A percentile compares a stretch with the other conserved stretches of the same genome.
phyloP scores from a whole-genome alignment of 2,329 filamentous ascomycete species.

The Ophiostoma ulmi region DNA sequence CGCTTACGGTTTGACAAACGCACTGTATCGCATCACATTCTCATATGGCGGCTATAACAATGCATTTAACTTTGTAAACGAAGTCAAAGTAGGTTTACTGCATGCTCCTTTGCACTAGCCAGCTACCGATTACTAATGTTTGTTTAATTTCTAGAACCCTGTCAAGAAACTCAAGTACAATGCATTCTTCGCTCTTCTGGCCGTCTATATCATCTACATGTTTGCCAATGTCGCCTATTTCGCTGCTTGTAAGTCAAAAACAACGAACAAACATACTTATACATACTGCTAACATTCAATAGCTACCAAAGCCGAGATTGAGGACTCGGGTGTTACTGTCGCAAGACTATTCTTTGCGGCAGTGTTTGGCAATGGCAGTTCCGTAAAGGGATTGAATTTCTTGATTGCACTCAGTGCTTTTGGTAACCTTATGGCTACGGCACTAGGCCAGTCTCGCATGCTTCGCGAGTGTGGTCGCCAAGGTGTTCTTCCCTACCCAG shows the following conservation, averaged over 20 bases:
- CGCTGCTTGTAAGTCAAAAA: conserved; percentile 35
- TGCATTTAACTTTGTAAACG: conserved; percentile 57
- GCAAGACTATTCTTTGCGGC: conserved; percentile 54
- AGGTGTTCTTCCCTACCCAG: conserved; percentile 54
- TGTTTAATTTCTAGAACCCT: conserved; percentile 39
- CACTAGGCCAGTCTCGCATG: conserved; percentile 52
- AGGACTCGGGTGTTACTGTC: conserved; percentile 46
- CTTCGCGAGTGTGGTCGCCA: conserved; percentile 59
- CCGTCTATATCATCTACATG: conserved; percentile 52
- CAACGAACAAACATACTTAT: neutral
- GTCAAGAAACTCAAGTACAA: conserved; percentile 50
- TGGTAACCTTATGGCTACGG: conserved; percentile 52
- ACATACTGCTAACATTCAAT: neutral
- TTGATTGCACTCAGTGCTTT: conserved; percentile 54
- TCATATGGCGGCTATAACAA: conserved; percentile 55
- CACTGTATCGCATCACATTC: conserved; percentile 56
- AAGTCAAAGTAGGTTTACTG: conserved; percentile 37
- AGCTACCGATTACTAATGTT: neutral
- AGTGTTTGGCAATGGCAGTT: conserved; percentile 48
- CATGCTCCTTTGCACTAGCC: neutral
- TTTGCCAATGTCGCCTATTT: conserved; percentile 58
- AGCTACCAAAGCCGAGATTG: conserved; percentile 49
- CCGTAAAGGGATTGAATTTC: conserved; percentile 51
- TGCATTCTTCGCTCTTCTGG: conserved; percentile 44
- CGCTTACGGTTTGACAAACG: conserved; percentile 48